A percentile compares a stretch with the other conserved stretches of the same genome.
These are phyloP conservation scores for Gossypium lobatum DNA, from an alignment of 441 rosid species.

Conservation along the genomic window DNA sequence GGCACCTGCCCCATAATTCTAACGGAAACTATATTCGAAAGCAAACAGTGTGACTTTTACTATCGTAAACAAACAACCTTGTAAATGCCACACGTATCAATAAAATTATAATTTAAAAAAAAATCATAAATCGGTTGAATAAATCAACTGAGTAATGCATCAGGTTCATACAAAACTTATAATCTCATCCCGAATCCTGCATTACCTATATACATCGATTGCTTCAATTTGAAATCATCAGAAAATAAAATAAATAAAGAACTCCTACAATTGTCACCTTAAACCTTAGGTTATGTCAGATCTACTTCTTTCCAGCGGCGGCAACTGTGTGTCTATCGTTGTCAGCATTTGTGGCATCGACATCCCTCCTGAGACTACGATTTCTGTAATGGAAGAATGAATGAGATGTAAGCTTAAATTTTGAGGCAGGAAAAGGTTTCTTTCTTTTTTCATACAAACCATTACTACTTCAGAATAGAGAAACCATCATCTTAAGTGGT, in stretches of 20 bases:
- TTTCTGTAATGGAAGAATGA: slow-evolving; percentile 54
- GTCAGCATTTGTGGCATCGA: slow-evolving; percentile 93
- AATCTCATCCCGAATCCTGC: slow-evolving; percentile 2
- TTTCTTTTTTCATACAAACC: neutral
- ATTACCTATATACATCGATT: slow-evolving; percentile 5
- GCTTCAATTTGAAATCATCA: slow-evolving; percentile 13
- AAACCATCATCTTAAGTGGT: neutral
- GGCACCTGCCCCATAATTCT: slow-evolving; percentile 8
- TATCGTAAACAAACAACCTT: slow-evolving; percentile 22
- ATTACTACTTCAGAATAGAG: neutral
- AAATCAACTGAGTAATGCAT: neutral
- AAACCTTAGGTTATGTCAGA: slow-evolving; percentile 41
- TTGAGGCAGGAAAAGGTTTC: neutral
- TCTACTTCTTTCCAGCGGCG: slow-evolving; percentile 62
- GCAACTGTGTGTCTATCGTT: slow-evolving; percentile 46
- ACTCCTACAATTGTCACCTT: slow-evolving; percentile 24
- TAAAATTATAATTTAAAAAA: neutral
- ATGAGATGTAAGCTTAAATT: neutral
- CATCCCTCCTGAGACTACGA: slow-evolving; percentile 96
- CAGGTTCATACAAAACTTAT: neutral
- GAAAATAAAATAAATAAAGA: slow-evolving; percentile 11
- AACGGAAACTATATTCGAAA: slow-evolving; percentile 19
- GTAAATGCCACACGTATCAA: slow-evolving; percentile 23
- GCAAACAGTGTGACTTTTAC: slow-evolving; percentile 29
- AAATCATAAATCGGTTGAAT: neutral